A percentile compares a stretch with the other conserved stretches of the same genome.
These are phyloP conservation scores for Trichoderma gracile DNA, from an alignment of 2,329 filamentous ascomycete genomes.

Conservation along the genomic window DNA sequence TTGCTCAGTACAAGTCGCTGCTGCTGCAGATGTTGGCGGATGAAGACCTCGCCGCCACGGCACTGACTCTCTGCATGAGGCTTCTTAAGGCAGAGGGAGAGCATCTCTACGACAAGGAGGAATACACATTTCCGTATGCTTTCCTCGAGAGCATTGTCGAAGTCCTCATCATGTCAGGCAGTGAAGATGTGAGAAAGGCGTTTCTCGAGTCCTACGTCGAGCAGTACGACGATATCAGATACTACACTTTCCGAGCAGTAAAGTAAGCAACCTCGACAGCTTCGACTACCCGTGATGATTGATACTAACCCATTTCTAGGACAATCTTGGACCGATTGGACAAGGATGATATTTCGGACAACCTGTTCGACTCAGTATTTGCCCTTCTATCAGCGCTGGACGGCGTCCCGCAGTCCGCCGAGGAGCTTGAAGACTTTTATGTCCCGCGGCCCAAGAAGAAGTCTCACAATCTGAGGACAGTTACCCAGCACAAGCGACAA, in stretches of 20 bases:
- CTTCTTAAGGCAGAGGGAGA: conserved; percentile 77
- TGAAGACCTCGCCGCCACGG: conserved; percentile 66
- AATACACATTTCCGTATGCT: conserved; percentile 67
- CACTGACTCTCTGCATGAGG: conserved; percentile 78
- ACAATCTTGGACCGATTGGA: conserved; percentile 33
- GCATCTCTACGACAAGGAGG: conserved; percentile 59
- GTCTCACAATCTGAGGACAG: conserved; percentile 64
- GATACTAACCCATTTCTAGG: conserved; percentile 28
- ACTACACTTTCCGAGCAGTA: conserved; percentile 74
- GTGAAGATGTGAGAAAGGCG: conserved; percentile 63
- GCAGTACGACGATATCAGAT: conserved; percentile 80
- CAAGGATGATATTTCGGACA: conserved; percentile 28
- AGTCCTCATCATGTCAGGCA: conserved; percentile 58
- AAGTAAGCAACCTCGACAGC: conserved; percentile 56
- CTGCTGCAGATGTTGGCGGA: conserved; percentile 63
- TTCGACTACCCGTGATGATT: not conserved
- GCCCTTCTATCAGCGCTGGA: conserved; percentile 67
- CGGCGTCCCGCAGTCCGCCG: conserved; percentile 65
- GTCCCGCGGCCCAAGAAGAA: conserved; percentile 64
- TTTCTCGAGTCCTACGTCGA: conserved; percentile 79
- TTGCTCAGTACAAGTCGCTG: conserved; percentile 67
- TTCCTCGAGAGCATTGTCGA: conserved; percentile 67
- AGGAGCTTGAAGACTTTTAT: conserved; percentile 70
- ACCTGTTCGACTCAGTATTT: conserved; percentile 58
- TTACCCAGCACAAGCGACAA: conserved; percentile 71